A percentile compares a stretch with the other conserved stretches of the same genome.
Conservation (phyloP, 257 asterid genomes). For the Capsicum chinense region DNA sequence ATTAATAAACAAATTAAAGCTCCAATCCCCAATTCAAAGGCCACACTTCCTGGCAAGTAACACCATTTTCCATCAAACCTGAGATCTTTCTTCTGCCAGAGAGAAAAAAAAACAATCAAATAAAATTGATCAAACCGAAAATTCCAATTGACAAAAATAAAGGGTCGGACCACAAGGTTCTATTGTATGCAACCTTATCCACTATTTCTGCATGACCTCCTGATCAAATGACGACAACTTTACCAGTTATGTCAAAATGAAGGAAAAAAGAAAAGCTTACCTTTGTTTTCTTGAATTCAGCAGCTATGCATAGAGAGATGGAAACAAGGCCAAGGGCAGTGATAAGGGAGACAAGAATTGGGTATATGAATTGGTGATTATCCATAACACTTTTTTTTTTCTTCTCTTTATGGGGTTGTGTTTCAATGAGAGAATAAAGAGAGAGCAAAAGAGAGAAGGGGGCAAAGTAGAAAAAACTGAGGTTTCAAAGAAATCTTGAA, state of each 20-base stretch:
- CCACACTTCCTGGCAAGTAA: slow-evolving; percentile 57
- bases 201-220: too few species aligned
- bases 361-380: slow-evolving; percentile 36
- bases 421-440: slow-evolving; percentile 17
- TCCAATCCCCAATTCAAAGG: slow-evolving; percentile 60
- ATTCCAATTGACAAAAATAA: not conserved
- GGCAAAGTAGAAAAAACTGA: not conserved
- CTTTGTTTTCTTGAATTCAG: slow-evolving; percentile 75
- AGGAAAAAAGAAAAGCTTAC: slow-evolving; percentile 29
- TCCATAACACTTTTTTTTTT: slow-evolving; percentile 45
- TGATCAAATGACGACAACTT: too few species aligned
- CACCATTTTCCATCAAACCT: slow-evolving; percentile 68
- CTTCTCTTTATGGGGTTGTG: not conserved
- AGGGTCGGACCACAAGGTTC: not conserved
- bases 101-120: not conserved
- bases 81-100: slow-evolving; percentile 58
- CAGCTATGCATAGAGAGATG: slow-evolving; percentile 65
- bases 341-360: slow-evolving; percentile 38
- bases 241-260: too few species aligned
- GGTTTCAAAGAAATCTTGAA: slow-evolving; percentile 43
- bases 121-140: not conserved
- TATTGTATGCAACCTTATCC: too few species aligned
- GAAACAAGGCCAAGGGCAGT: slow-evolving; percentile 51
- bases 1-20: slow-evolving; percentile 47
- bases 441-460: not conserved